Evolutionary conservation across 1,139 yeast genomes (phyloP).

Genomic region (Diutina catenulata): DNA sequence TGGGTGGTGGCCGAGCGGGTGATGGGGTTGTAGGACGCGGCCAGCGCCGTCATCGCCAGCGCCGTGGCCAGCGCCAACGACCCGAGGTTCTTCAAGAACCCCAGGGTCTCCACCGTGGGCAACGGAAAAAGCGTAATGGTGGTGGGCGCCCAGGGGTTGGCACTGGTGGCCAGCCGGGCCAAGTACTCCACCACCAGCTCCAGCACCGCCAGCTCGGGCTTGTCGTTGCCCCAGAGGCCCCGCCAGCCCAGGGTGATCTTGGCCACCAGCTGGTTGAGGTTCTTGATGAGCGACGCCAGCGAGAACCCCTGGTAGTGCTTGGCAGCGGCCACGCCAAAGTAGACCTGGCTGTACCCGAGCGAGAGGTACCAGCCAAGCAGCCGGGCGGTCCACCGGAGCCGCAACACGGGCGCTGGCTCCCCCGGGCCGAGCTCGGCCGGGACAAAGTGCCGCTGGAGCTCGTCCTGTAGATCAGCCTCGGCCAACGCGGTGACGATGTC

Average conservation of each 20-base stretch:
- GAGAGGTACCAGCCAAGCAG: background rate
- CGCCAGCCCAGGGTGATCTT: conserved; percentile 3
- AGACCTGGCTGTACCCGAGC: background rate
- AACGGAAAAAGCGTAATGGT: background rate
- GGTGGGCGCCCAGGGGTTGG: background rate
- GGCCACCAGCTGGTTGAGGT: background rate
- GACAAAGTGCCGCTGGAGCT: background rate
- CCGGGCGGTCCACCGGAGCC: background rate
- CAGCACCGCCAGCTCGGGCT: background rate
- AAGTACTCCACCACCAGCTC: conserved; percentile 3
- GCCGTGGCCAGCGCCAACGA: too few relatives aligned
- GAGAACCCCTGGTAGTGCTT: too few relatives aligned
- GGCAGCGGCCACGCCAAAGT: background rate
- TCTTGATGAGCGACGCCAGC: conserved; percentile 3
- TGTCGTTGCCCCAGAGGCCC: background rate
- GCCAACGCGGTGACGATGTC: background rate
- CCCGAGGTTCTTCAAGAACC: too few relatives aligned
- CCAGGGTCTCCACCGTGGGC: background rate
- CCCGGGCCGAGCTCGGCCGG: background rate
- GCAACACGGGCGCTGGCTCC: background rate
- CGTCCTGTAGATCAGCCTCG: background rate
- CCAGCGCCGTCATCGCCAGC: too few relatives aligned
- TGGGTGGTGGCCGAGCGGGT: too few relatives aligned
- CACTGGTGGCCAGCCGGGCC: background rate
- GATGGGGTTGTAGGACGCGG: too few relatives aligned